These are phyloP conservation scores for Auricularia heimuer DNA, from an alignment of 768 basidiomycete species.

Conservation along the genomic window DNA sequence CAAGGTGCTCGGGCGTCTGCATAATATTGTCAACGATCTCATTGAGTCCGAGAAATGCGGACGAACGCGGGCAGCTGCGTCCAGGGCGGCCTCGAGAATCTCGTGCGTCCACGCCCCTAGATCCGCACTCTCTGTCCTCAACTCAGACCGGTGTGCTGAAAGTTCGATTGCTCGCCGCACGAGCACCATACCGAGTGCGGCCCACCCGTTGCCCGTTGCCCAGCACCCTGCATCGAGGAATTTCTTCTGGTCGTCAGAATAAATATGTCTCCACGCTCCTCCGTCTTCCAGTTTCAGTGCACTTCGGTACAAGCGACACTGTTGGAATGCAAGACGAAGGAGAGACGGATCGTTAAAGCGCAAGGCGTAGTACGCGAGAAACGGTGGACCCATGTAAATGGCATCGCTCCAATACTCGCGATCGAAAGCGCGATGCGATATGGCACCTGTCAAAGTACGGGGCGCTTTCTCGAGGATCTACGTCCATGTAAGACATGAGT, in stretches of 20 bases:
- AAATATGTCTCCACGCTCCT: not conserved
- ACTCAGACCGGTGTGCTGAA: not conserved
- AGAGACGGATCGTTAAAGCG: not conserved
- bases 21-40: not conserved
- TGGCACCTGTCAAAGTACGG: constrained; percentile 29
- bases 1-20: not conserved
- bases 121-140: not conserved
- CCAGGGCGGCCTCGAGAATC: not conserved
- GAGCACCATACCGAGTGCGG: not conserved
- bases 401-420: constrained; percentile 21
- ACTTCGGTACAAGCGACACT: not conserved
- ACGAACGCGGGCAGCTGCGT: not conserved
- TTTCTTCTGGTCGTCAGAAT: not conserved
- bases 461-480: constrained; percentile 20
- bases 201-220: not conserved
- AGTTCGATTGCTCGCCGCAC: not conserved
- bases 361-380: not conserved
- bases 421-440: constrained; percentile 28
- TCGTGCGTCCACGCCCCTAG: not conserved
- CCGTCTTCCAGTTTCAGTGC: not conserved
- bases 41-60: not conserved
- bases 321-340: not conserved
- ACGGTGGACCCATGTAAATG: not conserved
- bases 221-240: not conserved
- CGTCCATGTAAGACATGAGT: not conserved